Evolutionary conservation across 495 filamentous ascomycete species (phyloP).

Genomic region (Neurospora cerealis): DNA sequence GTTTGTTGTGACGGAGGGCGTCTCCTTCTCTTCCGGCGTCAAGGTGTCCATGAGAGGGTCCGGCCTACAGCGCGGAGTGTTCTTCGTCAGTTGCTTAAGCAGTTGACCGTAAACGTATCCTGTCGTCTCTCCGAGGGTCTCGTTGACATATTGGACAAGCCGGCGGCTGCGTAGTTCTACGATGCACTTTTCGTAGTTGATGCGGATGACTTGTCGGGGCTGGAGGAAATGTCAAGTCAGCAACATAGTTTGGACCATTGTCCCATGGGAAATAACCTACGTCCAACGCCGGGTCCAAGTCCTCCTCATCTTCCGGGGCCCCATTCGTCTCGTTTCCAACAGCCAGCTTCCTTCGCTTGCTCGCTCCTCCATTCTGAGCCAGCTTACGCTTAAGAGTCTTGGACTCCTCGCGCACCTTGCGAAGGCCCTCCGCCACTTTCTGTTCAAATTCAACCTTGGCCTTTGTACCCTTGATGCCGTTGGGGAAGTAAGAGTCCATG

Average conservation of each 20-base stretch:
- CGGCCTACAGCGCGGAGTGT: slow-evolving; percentile 53
- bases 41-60: slow-evolving; percentile 44
- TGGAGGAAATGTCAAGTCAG: slow-evolving; percentile 20
- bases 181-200: slow-evolving; percentile 78
- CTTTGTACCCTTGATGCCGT: slow-evolving; percentile 40
- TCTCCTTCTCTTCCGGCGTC: slow-evolving; percentile 36
- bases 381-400: slow-evolving; percentile 41
- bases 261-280: slow-evolving; percentile 14
- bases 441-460: slow-evolving; percentile 44
- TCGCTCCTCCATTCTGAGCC: slow-evolving; percentile 27
- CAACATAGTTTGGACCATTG: background rate
- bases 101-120: slow-evolving; percentile 65
- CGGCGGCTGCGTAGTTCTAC: slow-evolving; percentile 72
- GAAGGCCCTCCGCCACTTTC: slow-evolving; percentile 44
- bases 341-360: slow-evolving; percentile 40
- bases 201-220: slow-evolving; percentile 54
- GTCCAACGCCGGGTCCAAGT: slow-evolving; percentile 27
- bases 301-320: slow-evolving; percentile 22
- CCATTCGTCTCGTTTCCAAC: slow-evolving; percentile 17
- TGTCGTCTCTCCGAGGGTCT: slow-evolving; percentile 52
- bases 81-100: slow-evolving; percentile 57
- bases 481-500: slow-evolving; percentile 26
- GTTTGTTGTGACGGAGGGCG: slow-evolving; percentile 30
- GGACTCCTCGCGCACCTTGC: slow-evolving; percentile 34
- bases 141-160: slow-evolving; percentile 52